Percentiles rank a stretch among this genome's conserved stretches.
Conservation (phyloP, 495 filamentous ascomycete species). For the Daldinia vernicosa region DNA sequence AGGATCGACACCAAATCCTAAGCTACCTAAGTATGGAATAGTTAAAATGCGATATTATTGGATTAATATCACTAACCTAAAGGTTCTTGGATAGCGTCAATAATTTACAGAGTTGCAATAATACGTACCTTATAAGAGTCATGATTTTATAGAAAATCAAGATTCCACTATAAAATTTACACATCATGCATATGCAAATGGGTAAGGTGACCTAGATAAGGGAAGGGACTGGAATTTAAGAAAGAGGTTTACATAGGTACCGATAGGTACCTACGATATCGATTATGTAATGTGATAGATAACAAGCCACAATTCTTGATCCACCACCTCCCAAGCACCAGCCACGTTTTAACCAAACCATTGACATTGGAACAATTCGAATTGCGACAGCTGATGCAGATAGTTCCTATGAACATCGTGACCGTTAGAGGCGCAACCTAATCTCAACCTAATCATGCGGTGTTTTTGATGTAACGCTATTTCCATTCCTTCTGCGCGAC, state of each 20-base stretch:
- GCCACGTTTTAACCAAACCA: conserved; percentile 23
- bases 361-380: conserved; percentile 1
- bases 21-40: not conserved
- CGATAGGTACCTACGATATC: not conserved
- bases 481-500: conserved; percentile 23
- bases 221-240: no score
- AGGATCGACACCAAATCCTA: not conserved
- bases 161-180: not conserved
- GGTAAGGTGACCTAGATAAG: not conserved
- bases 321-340: not conserved
- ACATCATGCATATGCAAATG: not conserved
- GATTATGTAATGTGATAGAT: not conserved
- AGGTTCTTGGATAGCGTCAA: not conserved
- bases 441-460: conserved; percentile 30
- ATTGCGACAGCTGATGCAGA: conserved; percentile 33
- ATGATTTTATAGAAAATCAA: not conserved
- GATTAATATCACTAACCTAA: not conserved
- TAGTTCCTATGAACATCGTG: conserved; percentile 29
- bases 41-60: conserved; percentile 1
- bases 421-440: not conserved
- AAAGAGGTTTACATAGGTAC: not conserved
- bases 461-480: conserved; percentile 41
- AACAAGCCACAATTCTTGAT: not conserved
- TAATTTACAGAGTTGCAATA: not conserved
- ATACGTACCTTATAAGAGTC: not conserved